Conservation (phyloP, 208 protist genomes). For the Naegleria fowleri region DNA sequence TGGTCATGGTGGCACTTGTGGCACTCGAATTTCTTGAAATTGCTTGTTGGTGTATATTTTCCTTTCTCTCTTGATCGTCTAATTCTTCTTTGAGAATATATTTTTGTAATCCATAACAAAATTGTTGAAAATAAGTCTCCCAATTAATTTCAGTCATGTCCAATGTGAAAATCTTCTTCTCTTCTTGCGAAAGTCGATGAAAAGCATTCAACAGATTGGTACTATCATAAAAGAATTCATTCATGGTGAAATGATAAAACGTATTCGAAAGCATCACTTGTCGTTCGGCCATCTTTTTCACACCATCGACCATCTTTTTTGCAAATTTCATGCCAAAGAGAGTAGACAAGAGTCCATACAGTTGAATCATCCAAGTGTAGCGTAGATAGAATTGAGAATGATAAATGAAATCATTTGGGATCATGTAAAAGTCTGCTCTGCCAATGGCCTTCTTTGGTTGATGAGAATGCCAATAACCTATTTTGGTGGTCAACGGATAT, state of each 20-base stretch:
- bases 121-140: neutral
- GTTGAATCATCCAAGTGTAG: neutral
- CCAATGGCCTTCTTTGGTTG: neutral
- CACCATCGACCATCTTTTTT: neutral
- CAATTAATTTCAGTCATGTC: neutral
- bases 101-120: slow-evolving; percentile 6
- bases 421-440: neutral
- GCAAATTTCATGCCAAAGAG: neutral
- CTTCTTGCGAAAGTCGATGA: neutral
- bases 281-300: neutral
- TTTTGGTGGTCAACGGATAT: too few relatives aligned
- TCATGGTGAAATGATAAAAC: neutral
- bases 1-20: neutral
- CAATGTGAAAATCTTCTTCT: neutral
- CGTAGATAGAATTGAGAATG: neutral
- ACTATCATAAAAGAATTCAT: slow-evolving; percentile 15
- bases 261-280: neutral
- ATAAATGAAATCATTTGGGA: neutral
- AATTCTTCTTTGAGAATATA: neutral
- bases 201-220: neutral
- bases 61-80: too few relatives aligned
- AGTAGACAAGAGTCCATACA: too few relatives aligned
- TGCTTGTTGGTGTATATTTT: too few relatives aligned
- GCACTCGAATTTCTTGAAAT: too few relatives aligned
- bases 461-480: slow-evolving; percentile 14